phyloP scores from a whole-genome alignment of 2,329 filamentous ascomycete genomes.

The Esteya vermicola region DNA sequence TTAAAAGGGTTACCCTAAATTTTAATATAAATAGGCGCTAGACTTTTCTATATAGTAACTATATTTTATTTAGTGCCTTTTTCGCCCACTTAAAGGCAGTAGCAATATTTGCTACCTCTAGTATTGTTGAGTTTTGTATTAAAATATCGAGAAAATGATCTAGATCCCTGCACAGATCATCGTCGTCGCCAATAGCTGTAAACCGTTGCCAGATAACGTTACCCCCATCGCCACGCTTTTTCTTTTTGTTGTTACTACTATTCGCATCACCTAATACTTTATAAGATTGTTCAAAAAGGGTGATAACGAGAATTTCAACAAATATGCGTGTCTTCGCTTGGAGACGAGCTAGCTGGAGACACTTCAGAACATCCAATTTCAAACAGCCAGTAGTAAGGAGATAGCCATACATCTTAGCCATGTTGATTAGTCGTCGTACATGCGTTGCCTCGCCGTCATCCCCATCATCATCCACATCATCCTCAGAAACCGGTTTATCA shows the following conservation, averaged over 20 bases:
- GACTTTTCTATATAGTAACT: no score
- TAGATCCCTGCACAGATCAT: constrained; percentile 57
- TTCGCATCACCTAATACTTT: constrained; percentile 36
- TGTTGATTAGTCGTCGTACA: constrained; percentile 33
- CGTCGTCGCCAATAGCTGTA: constrained; percentile 44
- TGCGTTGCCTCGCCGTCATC: constrained; percentile 30
- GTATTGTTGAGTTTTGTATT: no score
- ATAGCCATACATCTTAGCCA: constrained; percentile 39
- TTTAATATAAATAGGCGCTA: no score
- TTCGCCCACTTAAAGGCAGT: no score
- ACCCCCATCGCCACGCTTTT: no score
- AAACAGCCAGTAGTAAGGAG: constrained; percentile 32
- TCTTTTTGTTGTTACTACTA: constrained; percentile 23
- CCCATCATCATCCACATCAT: constrained; percentile 29
- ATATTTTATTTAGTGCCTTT: no score
- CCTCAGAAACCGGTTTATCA: constrained; percentile 44
- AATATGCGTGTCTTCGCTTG: constrained; percentile 65
- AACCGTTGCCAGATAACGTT: constrained; percentile 48
- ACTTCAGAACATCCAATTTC: constrained; percentile 40
- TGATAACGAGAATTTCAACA: constrained; percentile 67
- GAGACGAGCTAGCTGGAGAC: constrained; percentile 65
- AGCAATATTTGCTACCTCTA: no score
- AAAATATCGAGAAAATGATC: constrained; percentile 72
- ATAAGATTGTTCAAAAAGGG: constrained; percentile 57
- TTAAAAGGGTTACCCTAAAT: no score